A percentile compares a stretch with the other conserved stretches of the same genome.
These are phyloP conservation scores for Fraxinus anomala DNA, from an alignment of 257 asterid species.

Conservation along the genomic window DNA sequence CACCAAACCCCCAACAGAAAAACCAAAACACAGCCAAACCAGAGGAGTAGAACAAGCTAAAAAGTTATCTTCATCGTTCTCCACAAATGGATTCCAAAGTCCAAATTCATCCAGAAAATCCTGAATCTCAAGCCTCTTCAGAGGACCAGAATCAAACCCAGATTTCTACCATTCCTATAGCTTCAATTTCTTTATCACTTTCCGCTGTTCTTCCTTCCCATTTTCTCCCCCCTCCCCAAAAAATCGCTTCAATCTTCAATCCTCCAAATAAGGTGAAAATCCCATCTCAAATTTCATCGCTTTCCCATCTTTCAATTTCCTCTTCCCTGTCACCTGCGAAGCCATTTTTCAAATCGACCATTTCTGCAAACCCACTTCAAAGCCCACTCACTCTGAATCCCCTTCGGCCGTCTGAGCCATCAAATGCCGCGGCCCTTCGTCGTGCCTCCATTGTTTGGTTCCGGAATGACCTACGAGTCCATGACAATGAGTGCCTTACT, in stretches of 20 bases:
- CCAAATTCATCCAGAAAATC: not conserved
- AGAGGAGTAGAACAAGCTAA: not conserved
- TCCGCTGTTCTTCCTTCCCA: conserved; percentile 78
- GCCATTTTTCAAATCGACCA: conserved; percentile 47
- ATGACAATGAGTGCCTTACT: conserved; percentile 85
- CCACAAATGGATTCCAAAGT: not conserved
- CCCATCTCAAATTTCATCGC: conserved; percentile 79
- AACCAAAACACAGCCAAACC: not conserved
- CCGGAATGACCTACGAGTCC: conserved; percentile 95
- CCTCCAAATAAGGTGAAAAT: conserved; percentile 62
- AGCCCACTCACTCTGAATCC: conserved; percentile 57
- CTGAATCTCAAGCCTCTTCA: conserved; percentile 35
- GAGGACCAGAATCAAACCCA: conserved; percentile 36
- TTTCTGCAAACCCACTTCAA: conserved; percentile 68
- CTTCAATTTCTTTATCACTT: conserved; percentile 79
- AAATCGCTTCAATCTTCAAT: conserved; percentile 39
- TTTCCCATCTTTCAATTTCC: conserved; percentile 54
- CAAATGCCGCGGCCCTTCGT: conserved; percentile 63
- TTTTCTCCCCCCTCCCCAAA: conserved; percentile 61
- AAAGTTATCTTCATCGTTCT: not conserved
- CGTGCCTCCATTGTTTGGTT: conserved; percentile 87
- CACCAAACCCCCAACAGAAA: not conserved
- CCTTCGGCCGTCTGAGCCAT: conserved; percentile 76
- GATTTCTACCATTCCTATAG: conserved; percentile 41
- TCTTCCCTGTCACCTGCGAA: conserved; percentile 50